These are phyloP conservation scores for Debaryomyces udenii DNA, from an alignment of 1,139 yeast genomes.

Conservation along the genomic window DNA sequence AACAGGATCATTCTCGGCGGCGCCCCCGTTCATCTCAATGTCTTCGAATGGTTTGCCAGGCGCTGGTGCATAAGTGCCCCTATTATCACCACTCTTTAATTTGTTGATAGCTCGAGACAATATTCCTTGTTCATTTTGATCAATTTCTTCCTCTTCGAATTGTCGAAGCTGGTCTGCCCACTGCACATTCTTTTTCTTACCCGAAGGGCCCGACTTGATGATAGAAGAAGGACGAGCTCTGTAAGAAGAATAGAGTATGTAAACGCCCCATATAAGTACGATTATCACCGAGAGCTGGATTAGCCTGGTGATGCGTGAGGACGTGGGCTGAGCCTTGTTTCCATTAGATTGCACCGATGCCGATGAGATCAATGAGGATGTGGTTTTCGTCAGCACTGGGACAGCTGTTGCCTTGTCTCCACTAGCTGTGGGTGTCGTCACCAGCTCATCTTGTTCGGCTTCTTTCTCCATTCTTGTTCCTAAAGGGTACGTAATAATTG, in stretches of 20 bases:
- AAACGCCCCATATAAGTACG: constrained; percentile 48
- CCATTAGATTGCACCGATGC: constrained; percentile 12
- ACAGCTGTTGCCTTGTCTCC: background rate
- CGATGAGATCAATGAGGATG: constrained; percentile 9
- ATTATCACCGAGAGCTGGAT: constrained; percentile 46
- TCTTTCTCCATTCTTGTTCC: constrained; percentile 23
- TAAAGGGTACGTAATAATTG: constrained; percentile 35
- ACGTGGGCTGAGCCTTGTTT: constrained; percentile 17
- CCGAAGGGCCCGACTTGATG: constrained; percentile 40
- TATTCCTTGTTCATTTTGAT: constrained; percentile 26
- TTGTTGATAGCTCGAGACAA: constrained; percentile 44
- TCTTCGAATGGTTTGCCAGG: constrained; percentile 30
- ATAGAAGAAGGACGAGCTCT: constrained; percentile 47
- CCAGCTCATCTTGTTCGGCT: constrained; percentile 12
- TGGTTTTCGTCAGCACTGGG: constrained; percentile 8
- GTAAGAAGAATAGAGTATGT: constrained; percentile 41
- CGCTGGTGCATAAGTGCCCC: constrained; percentile 33
- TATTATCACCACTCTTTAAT: constrained; percentile 34
- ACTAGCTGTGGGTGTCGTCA: constrained; percentile 19
- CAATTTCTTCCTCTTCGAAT: constrained; percentile 36
- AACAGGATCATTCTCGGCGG: constrained; percentile 15
- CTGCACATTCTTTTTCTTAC: constrained; percentile 56
- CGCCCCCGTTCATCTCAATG: constrained; percentile 42
- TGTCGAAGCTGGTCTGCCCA: constrained; percentile 57
- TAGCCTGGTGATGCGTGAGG: constrained; percentile 40